Conservation (phyloP, 2,329 filamentous ascomycete genomes). For the Fusarium sp. region DNA sequence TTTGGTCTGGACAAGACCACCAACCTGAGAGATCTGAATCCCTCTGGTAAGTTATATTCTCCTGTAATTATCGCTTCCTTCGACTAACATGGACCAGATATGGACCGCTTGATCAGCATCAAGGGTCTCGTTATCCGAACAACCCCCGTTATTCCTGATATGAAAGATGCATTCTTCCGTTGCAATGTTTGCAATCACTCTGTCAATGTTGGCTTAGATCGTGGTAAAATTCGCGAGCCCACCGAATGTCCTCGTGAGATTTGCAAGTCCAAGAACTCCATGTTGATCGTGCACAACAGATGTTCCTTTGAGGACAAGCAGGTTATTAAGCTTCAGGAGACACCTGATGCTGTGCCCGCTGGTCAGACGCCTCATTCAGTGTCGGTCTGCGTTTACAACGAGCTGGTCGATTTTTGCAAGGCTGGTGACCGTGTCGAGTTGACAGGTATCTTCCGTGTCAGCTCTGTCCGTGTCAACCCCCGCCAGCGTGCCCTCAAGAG, state of each 20-base stretch:
- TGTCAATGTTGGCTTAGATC: conserved; percentile 89
- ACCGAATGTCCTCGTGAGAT: conserved; percentile 85
- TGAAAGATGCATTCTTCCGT: conserved; percentile 98
- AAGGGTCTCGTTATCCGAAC: conserved; percentile 97
- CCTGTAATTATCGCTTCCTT: neutral
- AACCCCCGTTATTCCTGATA: conserved; percentile 96
- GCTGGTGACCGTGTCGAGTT: conserved; percentile 96
- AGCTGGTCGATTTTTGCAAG: conserved; percentile 97
- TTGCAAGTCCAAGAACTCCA: conserved; percentile 89
- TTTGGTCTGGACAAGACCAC: conserved; percentile 88
- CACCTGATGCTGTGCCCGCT: conserved; percentile 91
- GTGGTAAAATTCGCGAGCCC: conserved; percentile 95
- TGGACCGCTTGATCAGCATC: conserved; percentile 94
- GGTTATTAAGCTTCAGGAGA: conserved; percentile 98
- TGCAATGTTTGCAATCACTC: conserved; percentile 94
- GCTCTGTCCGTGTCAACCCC: conserved; percentile 92
- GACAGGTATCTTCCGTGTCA: conserved; percentile 96
- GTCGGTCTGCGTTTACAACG: conserved; percentile 94
- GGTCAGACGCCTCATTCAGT: conserved; percentile 98
- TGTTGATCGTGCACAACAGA: conserved; percentile 98
- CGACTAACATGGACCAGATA: conserved; percentile 65
- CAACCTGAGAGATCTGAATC: conserved; percentile 94
- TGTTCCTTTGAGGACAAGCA: conserved; percentile 97
- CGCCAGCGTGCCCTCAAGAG: conserved; percentile 92
- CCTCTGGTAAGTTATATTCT: conserved; percentile 67